Conservation (phyloP, 1,284 basidiomycete genomes). For the Rhodotorula sp. region DNA sequence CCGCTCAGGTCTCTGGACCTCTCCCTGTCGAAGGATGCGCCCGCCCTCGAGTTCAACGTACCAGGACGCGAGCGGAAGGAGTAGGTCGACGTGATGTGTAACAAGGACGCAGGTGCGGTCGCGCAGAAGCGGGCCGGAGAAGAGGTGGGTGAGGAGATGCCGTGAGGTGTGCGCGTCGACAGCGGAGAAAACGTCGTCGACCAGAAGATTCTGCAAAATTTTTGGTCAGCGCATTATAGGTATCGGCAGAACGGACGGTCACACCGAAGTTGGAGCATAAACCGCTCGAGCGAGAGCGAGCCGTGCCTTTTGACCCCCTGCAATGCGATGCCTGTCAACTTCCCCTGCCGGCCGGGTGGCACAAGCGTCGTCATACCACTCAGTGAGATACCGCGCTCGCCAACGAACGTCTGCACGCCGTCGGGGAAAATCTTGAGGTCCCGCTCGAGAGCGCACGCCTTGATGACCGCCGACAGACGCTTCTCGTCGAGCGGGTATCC, state of each 20-base stretch:
- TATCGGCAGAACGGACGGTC: fast-evolving
- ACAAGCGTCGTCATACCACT: constrained; percentile 58
- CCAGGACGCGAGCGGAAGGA: constrained; percentile 49
- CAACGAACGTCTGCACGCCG: constrained; percentile 63
- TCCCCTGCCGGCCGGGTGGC: constrained; percentile 46
- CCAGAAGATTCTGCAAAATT: constrained; percentile 62
- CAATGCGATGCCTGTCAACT: not conserved
- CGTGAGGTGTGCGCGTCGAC: constrained; percentile 83
- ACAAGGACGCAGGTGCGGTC: constrained; percentile 80
- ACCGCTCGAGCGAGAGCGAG: constrained; percentile 88
- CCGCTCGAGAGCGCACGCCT: constrained; percentile 71
- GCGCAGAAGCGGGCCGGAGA: constrained; percentile 57
- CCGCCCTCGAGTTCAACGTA: constrained; percentile 77
- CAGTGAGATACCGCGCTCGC: constrained; percentile 68
- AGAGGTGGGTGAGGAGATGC: constrained; percentile 76
- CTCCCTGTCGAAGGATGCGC: constrained; percentile 69
- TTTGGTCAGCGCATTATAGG: not conserved
- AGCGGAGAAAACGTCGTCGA: constrained; percentile 88
- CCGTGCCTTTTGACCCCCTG: constrained; percentile 47
- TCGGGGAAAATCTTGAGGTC: constrained; percentile 90
- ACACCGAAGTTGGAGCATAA: constrained; percentile 75
- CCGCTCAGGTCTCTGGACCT: not conserved
- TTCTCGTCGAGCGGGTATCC: constrained; percentile 74
- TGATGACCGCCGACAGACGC: constrained; percentile 74
- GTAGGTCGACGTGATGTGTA: constrained; percentile 68